Percentiles rank a stretch among this genome's conserved stretches.
These are phyloP conservation scores for Penicillium nordicum DNA, from an alignment of 2,329 filamentous ascomycete species.

Conservation along the genomic window DNA sequence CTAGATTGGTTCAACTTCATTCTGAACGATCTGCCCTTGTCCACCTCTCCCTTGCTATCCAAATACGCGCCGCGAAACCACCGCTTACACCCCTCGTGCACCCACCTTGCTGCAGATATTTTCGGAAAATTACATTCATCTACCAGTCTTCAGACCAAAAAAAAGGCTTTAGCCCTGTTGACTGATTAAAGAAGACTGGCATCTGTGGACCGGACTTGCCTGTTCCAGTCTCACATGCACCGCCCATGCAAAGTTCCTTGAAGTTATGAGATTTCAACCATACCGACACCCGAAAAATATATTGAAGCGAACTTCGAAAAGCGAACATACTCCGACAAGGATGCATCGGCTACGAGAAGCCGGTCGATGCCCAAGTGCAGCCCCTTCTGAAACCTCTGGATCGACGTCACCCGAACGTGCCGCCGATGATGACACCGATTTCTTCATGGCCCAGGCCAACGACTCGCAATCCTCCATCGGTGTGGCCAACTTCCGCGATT, in stretches of 20 bases:
- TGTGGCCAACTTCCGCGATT: slow-evolving; percentile 71
- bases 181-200: neutral
- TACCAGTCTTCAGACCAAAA: neutral
- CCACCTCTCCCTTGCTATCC: slow-evolving; percentile 2
- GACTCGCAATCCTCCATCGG: slow-evolving; percentile 92
- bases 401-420: slow-evolving; percentile 52
- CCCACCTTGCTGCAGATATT: neutral
- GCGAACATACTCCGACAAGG: slow-evolving; percentile 6
- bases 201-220: slow-evolving; percentile 5
- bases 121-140: neutral
- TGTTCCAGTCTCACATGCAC: slow-evolving; percentile 11
- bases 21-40: neutral
- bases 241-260: slow-evolving; percentile 15
- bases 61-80: neutral
- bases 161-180: neutral
- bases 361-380: slow-evolving; percentile 39
- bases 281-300: slow-evolving; percentile 12
- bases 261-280: slow-evolving; percentile 22
- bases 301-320: slow-evolving; percentile 8
- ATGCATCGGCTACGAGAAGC: slow-evolving; percentile 40
- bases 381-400: slow-evolving; percentile 43
- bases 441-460: slow-evolving; percentile 76
- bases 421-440: slow-evolving; percentile 87
- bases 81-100: slow-evolving; percentile 7
- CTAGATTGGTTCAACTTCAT: slow-evolving; percentile 1